These are phyloP conservation scores for Carallia brachiata DNA, from an alignment of 345 rosid genomes.

Conservation along the genomic window DNA sequence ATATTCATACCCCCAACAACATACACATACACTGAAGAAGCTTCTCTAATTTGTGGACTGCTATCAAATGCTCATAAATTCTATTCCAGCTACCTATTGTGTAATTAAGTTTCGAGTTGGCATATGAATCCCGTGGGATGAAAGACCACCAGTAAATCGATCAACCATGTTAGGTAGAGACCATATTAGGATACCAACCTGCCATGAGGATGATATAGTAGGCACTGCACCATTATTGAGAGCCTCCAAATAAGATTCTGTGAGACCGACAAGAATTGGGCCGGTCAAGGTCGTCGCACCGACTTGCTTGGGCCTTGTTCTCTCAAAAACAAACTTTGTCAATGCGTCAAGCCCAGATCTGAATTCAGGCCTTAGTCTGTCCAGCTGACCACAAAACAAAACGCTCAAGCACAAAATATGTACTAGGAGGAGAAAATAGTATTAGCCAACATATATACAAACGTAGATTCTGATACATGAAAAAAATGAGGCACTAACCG, in stretches of 20 bases:
- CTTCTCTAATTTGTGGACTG: too few species aligned
- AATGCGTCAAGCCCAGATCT: slow-evolving; percentile 84
- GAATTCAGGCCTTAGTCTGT: slow-evolving; percentile 76
- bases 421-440: not conserved
- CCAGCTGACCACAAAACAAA: slow-evolving; percentile 49
- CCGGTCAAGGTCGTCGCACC: slow-evolving; percentile 92
- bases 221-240: slow-evolving; percentile 98
- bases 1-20: too few species aligned
- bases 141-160: too few species aligned
- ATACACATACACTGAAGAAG: too few species aligned
- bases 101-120: too few species aligned
- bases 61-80: too few species aligned
- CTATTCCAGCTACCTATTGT: too few species aligned
- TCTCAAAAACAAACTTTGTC: slow-evolving; percentile 92
- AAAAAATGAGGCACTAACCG: slow-evolving; percentile 47
- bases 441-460: not conserved
- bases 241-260: slow-evolving; percentile 87
- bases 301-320: slow-evolving; percentile 92
- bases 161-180: too few species aligned
- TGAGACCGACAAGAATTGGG: slow-evolving; percentile 86
- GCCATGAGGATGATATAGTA: slow-evolving; percentile 96
- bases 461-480: not conserved
- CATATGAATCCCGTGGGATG: too few species aligned
- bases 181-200: slow-evolving; percentile 48
- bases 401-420: not conserved